These are phyloP conservation scores for Cylindrotheca closterium DNA, from an alignment of 108 stramenopile genomes.

Conservation along the genomic window DNA sequence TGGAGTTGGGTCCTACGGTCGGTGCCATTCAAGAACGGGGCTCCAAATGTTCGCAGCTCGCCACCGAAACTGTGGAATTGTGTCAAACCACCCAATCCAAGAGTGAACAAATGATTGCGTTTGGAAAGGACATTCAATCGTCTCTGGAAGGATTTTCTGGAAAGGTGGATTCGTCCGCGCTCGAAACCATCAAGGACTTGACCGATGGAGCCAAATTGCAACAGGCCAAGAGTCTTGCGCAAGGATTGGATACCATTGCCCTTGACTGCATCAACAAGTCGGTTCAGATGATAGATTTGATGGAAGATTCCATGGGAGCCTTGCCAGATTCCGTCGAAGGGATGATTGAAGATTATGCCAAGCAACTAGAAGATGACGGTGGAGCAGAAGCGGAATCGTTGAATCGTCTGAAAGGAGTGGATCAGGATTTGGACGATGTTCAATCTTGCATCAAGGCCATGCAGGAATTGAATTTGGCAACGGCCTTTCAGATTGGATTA, in stretches of 20 bases:
- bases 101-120: slow-evolving; percentile 23
- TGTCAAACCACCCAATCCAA: slow-evolving; percentile 17
- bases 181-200: slow-evolving; percentile 48
- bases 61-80: slow-evolving; percentile 21
- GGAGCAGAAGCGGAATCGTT: slow-evolving; percentile 30
- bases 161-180: slow-evolving; percentile 30
- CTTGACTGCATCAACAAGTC: slow-evolving; percentile 39
- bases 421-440: slow-evolving; percentile 41
- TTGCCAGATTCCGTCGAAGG: slow-evolving; percentile 42
- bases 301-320: slow-evolving; percentile 43
- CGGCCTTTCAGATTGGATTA: slow-evolving; percentile 42
- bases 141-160: slow-evolving; percentile 5
- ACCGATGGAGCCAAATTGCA: slow-evolving; percentile 44
- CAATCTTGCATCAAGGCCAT: slow-evolving; percentile 41
- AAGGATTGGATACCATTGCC: slow-evolving; percentile 37
- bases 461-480: slow-evolving; percentile 36
- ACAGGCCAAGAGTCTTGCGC: slow-evolving; percentile 33
- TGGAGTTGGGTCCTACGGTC: slow-evolving; percentile 8
- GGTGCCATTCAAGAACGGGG: slow-evolving; percentile 9
- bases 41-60: slow-evolving; percentile 3
- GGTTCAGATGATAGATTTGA: slow-evolving; percentile 39
- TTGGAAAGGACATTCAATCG: slow-evolving; percentile 8
- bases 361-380: slow-evolving; percentile 18
- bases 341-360: slow-evolving; percentile 39
- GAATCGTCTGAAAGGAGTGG: slow-evolving; percentile 18